Evolutionary conservation across 148 eudicot species (phyloP).

Genomic region (Cornus controversa): DNA sequence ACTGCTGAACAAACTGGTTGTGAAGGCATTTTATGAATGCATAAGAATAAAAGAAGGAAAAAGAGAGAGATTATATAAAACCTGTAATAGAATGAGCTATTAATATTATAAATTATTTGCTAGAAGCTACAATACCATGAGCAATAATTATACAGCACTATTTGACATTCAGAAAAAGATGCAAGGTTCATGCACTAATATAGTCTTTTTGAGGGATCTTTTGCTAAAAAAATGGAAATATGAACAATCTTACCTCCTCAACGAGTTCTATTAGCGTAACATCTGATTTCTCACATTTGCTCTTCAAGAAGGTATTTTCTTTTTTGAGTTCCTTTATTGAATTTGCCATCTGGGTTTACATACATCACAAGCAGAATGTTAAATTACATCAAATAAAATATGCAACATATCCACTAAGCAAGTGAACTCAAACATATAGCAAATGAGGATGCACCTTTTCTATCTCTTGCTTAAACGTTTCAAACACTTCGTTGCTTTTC

Average conservation of each 20-base stretch:
- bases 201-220: no score
- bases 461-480: slow-evolving; percentile 93
- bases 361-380: slow-evolving; percentile 19
- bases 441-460: slow-evolving; percentile 60
- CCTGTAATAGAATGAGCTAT: background rate
- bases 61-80: background rate
- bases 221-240: background rate
- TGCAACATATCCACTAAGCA: background rate
- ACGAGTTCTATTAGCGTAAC: slow-evolving; percentile 81
- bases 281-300: slow-evolving; percentile 84
- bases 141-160: background rate
- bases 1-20: background rate
- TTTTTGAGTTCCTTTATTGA: slow-evolving; percentile 79
- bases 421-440: background rate
- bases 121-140: background rate
- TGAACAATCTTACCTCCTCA: slow-evolving; percentile 63
- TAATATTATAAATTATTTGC: background rate
- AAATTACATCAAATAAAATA: slow-evolving; percentile 18
- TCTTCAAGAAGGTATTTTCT: slow-evolving; percentile 86
- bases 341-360: slow-evolving; percentile 73
- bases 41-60: background rate
- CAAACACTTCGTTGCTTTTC: slow-evolving; percentile 97
- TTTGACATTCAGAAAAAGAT: background rate
- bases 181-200: background rate
- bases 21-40: background rate